Conservation (phyloP, 2,329 filamentous ascomycete genomes). For the Hortaea werneckii region DNA sequence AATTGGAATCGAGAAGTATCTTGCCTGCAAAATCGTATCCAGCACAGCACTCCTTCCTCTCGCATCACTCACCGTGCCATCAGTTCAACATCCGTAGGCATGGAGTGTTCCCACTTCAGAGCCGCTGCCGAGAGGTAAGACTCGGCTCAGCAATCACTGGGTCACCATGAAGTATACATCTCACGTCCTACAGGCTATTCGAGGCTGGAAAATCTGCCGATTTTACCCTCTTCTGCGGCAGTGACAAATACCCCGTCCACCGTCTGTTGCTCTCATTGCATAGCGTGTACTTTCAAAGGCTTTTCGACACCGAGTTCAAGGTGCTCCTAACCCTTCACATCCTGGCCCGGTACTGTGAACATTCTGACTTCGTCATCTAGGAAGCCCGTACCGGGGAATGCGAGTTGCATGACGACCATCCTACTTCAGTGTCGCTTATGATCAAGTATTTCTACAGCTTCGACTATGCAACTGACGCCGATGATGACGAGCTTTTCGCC, state of each 20-base stretch:
- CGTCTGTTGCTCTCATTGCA: neutral
- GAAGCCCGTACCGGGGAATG: neutral
- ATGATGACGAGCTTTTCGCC: neutral
- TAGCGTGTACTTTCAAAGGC: neutral
- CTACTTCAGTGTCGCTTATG: neutral
- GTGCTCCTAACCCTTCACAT: neutral
- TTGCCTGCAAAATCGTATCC: too few species aligned
- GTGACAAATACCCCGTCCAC: neutral
- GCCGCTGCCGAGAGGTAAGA: neutral
- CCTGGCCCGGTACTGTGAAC: too few species aligned
- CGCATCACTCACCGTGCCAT: too few species aligned
- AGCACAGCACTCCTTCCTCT: too few species aligned
- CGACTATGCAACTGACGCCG: neutral
- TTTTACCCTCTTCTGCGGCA: neutral
- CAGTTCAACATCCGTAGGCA: neutral
- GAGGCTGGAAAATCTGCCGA: neutral
- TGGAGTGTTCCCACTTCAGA: neutral
- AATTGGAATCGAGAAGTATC: too few species aligned
- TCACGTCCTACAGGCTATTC: neutral
- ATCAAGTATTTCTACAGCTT: neutral
- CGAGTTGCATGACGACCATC: neutral
- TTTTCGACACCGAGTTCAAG: neutral
- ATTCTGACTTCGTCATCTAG: neutral
- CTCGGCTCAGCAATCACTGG: neutral
- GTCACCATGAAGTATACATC: neutral